Percentiles rank a stretch among this genome's conserved stretches.
Evolutionary conservation across 2,329 filamentous ascomycete species (phyloP).

Genomic region (Chaetomiaceae sp.): DNA sequence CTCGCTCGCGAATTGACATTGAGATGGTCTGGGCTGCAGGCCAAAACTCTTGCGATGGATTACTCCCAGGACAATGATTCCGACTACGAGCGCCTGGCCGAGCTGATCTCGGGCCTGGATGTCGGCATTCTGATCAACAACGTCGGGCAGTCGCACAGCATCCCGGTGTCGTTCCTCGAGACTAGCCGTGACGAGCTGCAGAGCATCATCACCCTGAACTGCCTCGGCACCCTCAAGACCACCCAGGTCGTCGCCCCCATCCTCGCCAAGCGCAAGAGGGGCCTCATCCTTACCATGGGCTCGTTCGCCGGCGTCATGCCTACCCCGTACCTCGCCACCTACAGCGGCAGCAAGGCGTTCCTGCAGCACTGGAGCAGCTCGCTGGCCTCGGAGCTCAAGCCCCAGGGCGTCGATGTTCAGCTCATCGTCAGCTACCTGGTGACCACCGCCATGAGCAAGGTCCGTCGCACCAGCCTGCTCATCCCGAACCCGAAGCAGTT

Average conservation of each 20-base stretch:
- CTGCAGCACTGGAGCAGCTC: conserved; percentile 92
- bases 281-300: conserved; percentile 93
- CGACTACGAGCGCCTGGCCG: conserved; percentile 72
- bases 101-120: conserved; percentile 67
- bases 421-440: conserved; percentile 89
- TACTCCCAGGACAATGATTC: conserved; percentile 72
- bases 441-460: conserved; percentile 95
- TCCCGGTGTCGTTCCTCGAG: conserved; percentile 82
- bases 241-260: conserved; percentile 81
- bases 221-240: conserved; percentile 79
- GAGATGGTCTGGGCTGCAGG: conserved; percentile 62
- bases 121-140: conserved; percentile 92
- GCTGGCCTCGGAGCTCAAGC: conserved; percentile 75
- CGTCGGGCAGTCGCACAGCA: conserved; percentile 88
- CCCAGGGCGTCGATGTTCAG: conserved; percentile 80
- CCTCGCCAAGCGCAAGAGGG: conserved; percentile 77
- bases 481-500: conserved; percentile 81
- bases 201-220: conserved; percentile 94
- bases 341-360: conserved; percentile 97
- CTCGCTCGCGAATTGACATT: conserved; percentile 70
- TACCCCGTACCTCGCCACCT: conserved; percentile 88
- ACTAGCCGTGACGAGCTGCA: conserved; percentile 76
- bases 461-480: conserved; percentile 69
- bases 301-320: conserved; percentile 92
- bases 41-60: conserved; percentile 85